Conservation (phyloP, 1,139 yeast genomes). For the Eremothecium gossypii region DNA sequence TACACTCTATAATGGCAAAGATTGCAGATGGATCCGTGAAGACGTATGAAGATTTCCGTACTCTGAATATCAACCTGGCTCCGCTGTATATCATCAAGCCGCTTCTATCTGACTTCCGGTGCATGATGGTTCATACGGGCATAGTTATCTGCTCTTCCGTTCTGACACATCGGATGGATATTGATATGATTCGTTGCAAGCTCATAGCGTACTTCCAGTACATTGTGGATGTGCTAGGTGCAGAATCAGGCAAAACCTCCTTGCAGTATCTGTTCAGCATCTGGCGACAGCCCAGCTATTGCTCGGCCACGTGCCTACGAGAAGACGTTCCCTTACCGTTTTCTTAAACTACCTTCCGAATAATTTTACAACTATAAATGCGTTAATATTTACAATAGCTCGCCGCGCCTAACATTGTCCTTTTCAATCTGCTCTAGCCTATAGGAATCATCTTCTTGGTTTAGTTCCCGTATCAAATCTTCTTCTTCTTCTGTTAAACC, state of each 20-base stretch:
- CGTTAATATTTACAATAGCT: conserved; percentile 13
- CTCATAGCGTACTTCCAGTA: conserved; percentile 3
- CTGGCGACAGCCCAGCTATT: neutral
- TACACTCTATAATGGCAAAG: conserved; percentile 5
- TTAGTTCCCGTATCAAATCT: conserved; percentile 45
- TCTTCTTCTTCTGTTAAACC: conserved; percentile 40
- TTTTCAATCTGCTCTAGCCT: conserved; percentile 33
- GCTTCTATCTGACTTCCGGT: conserved; percentile 7
- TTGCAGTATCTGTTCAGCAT: conserved; percentile 1
- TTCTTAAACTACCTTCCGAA: neutral
- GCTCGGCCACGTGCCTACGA: neutral
- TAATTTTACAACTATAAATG: no score
- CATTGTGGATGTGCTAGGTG: conserved; percentile 1
- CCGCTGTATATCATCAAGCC: conserved; percentile 6
- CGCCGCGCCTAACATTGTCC: conserved; percentile 33
- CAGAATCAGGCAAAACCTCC: conserved; percentile 3
- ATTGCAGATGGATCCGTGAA: conserved; percentile 7
- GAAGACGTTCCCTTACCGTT: neutral
- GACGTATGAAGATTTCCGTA: conserved; percentile 5
- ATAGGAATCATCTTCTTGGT: conserved; percentile 32
- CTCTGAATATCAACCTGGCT: conserved; percentile 5
- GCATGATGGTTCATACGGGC: conserved; percentile 10
- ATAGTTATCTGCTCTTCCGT: conserved; percentile 4
- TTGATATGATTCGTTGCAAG: conserved; percentile 1
- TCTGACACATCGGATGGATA: neutral